These are phyloP conservation scores for Bryum argenteum DNA, from an alignment of 225 moss, liverwort and hornwort species.

Conservation along the genomic window DNA sequence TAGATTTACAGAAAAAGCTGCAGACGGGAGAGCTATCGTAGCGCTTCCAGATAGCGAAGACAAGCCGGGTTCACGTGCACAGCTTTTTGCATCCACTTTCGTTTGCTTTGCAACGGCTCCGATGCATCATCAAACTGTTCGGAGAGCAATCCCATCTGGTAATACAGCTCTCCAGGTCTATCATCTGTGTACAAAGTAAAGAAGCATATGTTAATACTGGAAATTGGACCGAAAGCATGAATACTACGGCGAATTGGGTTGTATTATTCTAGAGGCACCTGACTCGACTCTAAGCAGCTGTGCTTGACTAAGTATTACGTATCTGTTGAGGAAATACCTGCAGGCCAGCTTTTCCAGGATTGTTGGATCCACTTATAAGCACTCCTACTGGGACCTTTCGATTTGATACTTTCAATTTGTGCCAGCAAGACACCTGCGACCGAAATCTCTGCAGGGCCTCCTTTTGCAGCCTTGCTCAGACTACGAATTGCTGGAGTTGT, in stretches of 20 bases:
- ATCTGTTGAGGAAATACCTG: conserved; percentile 52
- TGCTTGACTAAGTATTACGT: conserved; percentile 2
- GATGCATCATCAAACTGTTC: conserved; percentile 71
- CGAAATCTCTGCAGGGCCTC: conserved; percentile 51
- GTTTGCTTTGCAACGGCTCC: conserved; percentile 66
- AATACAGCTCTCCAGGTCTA: conserved; percentile 88
- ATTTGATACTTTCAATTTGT: conserved; percentile 58
- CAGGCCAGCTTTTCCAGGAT: conserved; percentile 83
- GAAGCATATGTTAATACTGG: conserved; percentile 28
- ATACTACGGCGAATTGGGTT: not conserved
- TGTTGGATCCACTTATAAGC: conserved; percentile 75
- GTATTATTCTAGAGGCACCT: not conserved
- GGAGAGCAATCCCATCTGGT: conserved; percentile 80
- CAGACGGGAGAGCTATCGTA: conserved; percentile 32
- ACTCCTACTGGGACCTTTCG: conserved; percentile 50
- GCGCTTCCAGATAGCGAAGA: conserved; percentile 60
- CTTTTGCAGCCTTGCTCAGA: conserved; percentile 66
- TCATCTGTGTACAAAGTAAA: conserved; percentile 53
- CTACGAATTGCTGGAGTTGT: conserved; percentile 62
- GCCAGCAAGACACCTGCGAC: conserved; percentile 73
- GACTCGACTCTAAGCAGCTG: conserved; percentile 3
- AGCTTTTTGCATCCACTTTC: conserved; percentile 85
- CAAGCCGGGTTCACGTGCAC: conserved; percentile 78
- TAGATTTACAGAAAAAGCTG: conserved; percentile 24
- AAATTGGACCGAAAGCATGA: conserved; percentile 2